A percentile compares a stretch with the other conserved stretches of the same genome.
Evolutionary conservation across 148 eudicot genomes (phyloP).

Genomic region (Vaccinium macrocarpon): DNA sequence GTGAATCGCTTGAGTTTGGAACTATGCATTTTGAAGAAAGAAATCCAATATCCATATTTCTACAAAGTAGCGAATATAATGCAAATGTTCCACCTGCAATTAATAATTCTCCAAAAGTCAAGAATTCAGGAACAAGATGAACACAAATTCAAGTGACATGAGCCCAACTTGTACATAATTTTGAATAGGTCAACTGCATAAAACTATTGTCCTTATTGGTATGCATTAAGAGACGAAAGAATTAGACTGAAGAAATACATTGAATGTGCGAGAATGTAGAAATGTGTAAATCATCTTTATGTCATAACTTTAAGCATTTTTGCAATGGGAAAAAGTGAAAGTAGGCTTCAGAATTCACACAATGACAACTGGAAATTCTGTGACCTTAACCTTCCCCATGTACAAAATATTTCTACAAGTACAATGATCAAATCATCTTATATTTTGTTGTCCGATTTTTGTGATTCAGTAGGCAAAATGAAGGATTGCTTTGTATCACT

Average conservation of each 20-base stretch:
- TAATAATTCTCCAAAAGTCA: conserved; percentile 9
- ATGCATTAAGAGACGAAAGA: neutral
- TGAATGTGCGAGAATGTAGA: neutral
- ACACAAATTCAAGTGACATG: neutral
- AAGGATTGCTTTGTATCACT: neutral
- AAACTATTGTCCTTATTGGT: neutral
- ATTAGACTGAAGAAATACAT: neutral
- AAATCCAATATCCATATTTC: conserved; percentile 53
- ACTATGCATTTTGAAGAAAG: conserved; percentile 30
- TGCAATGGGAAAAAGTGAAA: neutral
- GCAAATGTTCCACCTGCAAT: conserved; percentile 75
- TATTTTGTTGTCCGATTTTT: neutral
- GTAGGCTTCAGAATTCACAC: neutral
- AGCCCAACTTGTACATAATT: neutral
- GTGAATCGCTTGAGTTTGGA: conserved; percentile 23
- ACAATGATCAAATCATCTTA: neutral
- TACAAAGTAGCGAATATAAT: conserved; percentile 61
- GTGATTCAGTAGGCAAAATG: neutral
- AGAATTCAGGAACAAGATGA: neutral
- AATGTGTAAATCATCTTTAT: too few relatives aligned
- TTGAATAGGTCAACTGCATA: neutral
- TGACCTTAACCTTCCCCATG: neutral
- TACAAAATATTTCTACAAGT: neutral
- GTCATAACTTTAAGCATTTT: neutral
- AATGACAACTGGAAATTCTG: neutral